A percentile compares a stretch with the other conserved stretches of the same genome.
Evolutionary conservation across 148 eudicot species (phyloP).

Genomic region (Amaranthus hypochondriacus): DNA sequence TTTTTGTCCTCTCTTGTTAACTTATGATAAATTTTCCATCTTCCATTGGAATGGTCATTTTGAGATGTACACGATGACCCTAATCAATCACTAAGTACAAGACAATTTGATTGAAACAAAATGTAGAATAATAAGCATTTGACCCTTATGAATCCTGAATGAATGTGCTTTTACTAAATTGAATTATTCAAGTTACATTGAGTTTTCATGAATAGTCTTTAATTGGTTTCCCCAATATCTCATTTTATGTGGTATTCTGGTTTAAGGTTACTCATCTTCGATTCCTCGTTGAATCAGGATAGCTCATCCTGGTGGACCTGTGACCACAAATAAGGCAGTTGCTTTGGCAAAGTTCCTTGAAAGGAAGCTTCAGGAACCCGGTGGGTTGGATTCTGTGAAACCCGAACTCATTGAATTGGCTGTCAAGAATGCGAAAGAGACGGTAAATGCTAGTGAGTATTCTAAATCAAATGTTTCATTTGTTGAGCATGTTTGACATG

Average conservation of each 20-base stretch:
- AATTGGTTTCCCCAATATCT: not conserved
- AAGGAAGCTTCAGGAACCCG: constrained; percentile 83
- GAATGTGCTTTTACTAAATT: not conserved
- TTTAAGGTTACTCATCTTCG: not conserved
- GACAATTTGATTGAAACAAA: not conserved
- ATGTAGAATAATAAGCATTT: not conserved
- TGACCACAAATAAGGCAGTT: constrained; percentile 83
- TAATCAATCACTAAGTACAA: no score
- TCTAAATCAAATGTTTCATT: not conserved
- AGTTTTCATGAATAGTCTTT: constrained; percentile 10
- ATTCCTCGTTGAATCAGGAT: constrained; percentile 36
- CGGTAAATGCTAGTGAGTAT: constrained; percentile 60
- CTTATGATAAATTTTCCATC: no score
- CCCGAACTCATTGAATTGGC: constrained; percentile 72
- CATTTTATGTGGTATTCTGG: not conserved
- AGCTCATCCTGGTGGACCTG: constrained; percentile 93
- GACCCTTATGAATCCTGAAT: not conserved
- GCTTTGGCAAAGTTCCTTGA: constrained; percentile 85
- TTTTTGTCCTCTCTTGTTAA: no score
- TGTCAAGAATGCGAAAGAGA: constrained; percentile 82
- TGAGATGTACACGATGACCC: not conserved
- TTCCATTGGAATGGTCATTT: not conserved
- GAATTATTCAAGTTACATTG: not conserved
- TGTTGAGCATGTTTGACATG: not conserved
- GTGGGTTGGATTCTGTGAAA: constrained; percentile 67